Conservation (phyloP, 1,284 basidiomycete species). For the Porodaedalea pini region DNA sequence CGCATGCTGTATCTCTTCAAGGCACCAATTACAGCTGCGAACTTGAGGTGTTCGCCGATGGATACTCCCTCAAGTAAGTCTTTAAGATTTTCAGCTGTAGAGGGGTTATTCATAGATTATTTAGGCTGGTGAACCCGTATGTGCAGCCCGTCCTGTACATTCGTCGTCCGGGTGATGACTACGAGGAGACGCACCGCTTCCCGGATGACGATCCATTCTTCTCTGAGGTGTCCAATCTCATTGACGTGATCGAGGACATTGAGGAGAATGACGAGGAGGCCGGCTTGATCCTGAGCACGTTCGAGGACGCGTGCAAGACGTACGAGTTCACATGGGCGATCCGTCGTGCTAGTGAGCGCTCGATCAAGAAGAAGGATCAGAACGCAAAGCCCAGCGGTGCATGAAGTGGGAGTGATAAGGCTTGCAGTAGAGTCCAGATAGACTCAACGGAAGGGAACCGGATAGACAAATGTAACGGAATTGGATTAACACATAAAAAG, state of each 20-base stretch:
- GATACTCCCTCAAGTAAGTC: conserved; percentile 71
- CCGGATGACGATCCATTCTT: conserved; percentile 90
- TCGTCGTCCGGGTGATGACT: conserved; percentile 81
- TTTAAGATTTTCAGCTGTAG: conserved; percentile 21
- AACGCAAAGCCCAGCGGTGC: conserved; percentile 4
- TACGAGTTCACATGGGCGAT: conserved; percentile 90
- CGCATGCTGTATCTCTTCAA: conserved; percentile 84
- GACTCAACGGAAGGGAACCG: background rate
- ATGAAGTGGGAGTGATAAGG: background rate
- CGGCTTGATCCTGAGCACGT: conserved; percentile 67
- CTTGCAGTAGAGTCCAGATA: background rate
- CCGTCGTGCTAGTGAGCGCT: conserved; percentile 66
- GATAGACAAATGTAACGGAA: no score
- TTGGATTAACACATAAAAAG: no score
- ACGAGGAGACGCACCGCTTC: conserved; percentile 74
- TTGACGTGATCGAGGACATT: conserved; percentile 80
- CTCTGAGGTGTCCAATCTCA: conserved; percentile 82
- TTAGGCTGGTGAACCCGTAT: conserved; percentile 83
- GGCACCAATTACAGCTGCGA: conserved; percentile 91
- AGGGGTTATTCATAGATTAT: background rate
- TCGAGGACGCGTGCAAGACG: conserved; percentile 82
- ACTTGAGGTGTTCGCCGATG: conserved; percentile 88
- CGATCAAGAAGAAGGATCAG: conserved; percentile 28
- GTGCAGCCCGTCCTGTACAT: conserved; percentile 81
- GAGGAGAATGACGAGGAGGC: conserved; percentile 63